Evolutionary conservation across 768 basidiomycete genomes (phyloP).

Genomic region (Boletus edulis): DNA sequence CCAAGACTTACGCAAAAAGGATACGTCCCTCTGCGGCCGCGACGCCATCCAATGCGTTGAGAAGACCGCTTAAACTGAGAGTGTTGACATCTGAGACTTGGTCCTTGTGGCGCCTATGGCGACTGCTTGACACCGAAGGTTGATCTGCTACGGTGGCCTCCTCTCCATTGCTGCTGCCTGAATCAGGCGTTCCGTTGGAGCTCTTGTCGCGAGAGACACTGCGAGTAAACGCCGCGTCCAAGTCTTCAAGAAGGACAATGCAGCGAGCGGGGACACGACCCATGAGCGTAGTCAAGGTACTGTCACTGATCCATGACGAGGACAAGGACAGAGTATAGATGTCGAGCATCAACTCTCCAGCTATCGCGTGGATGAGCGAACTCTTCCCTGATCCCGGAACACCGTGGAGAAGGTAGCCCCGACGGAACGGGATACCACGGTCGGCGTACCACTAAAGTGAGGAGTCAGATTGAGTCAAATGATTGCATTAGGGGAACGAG

Average conservation of each 20-base stretch:
- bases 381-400: slow-evolving; percentile 87
- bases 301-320: slow-evolving; percentile 85
- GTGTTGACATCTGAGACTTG: slow-evolving; percentile 78
- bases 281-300: slow-evolving; percentile 82
- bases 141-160: slow-evolving; percentile 31
- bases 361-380: slow-evolving; percentile 82
- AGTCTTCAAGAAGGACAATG: slow-evolving; percentile 86
- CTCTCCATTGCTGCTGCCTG: slow-evolving; percentile 32
- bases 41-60: slow-evolving; percentile 86
- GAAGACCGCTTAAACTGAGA: slow-evolving; percentile 72
- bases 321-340: slow-evolving; percentile 89
- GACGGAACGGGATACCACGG: slow-evolving; percentile 87
- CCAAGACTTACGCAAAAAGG: slow-evolving; percentile 73
- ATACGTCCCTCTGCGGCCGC: slow-evolving; percentile 85
- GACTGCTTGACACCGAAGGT: slow-evolving; percentile 32
- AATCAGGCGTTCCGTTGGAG: slow-evolving; percentile 44
- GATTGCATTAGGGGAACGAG: neutral
- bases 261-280: slow-evolving; percentile 82
- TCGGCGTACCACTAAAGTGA: slow-evolving; percentile 80
- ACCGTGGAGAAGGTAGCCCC: slow-evolving; percentile 82
- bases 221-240: slow-evolving; percentile 85
- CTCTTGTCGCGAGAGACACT: slow-evolving; percentile 65
- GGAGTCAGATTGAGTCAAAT: neutral
- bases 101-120: slow-evolving; percentile 49
- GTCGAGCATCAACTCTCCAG: slow-evolving; percentile 86